These are phyloP conservation scores for Xylariales sp. DNA, from an alignment of 2,329 filamentous ascomycete genomes.

Conservation along the genomic window DNA sequence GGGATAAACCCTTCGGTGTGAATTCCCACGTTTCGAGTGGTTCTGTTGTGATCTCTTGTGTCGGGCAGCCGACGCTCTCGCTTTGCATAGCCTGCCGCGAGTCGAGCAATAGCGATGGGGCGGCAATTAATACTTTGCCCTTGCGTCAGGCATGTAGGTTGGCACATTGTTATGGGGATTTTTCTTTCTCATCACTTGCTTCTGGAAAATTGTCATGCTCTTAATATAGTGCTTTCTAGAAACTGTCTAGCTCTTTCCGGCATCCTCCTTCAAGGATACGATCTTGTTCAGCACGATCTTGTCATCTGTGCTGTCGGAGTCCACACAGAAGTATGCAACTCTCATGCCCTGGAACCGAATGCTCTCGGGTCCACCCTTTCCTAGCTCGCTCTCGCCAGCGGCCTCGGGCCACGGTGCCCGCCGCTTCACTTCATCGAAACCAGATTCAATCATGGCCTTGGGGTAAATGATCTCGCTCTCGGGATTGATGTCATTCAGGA, in stretches of 20 bases:
- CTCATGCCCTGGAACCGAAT: constrained; percentile 90
- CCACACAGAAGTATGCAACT: constrained; percentile 79
- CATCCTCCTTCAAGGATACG: constrained; percentile 84
- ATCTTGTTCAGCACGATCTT: constrained; percentile 87
- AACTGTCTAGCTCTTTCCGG: constrained; percentile 58
- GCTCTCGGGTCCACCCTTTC: constrained; percentile 62
- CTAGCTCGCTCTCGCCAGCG: constrained; percentile 62
- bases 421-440: constrained; percentile 70
- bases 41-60: too few species aligned
- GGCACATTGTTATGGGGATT: too few species aligned
- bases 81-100: too few species aligned
- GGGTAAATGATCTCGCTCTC: constrained; percentile 77
- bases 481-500: constrained; percentile 78
- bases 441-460: constrained; percentile 75
- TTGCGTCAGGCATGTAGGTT: too few species aligned
- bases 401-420: constrained; percentile 80
- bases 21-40: too few species aligned
- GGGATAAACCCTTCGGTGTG: too few species aligned
- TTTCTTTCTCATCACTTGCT: too few species aligned
- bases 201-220: too few species aligned
- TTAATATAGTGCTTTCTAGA: too few species aligned
- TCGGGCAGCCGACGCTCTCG: too few species aligned
- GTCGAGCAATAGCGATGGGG: too few species aligned
- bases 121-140: too few species aligned
- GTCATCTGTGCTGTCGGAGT: constrained; percentile 74